phyloP scores from a whole-genome alignment of 1,139 yeast species.

The Geotrichum reessii region DNA sequence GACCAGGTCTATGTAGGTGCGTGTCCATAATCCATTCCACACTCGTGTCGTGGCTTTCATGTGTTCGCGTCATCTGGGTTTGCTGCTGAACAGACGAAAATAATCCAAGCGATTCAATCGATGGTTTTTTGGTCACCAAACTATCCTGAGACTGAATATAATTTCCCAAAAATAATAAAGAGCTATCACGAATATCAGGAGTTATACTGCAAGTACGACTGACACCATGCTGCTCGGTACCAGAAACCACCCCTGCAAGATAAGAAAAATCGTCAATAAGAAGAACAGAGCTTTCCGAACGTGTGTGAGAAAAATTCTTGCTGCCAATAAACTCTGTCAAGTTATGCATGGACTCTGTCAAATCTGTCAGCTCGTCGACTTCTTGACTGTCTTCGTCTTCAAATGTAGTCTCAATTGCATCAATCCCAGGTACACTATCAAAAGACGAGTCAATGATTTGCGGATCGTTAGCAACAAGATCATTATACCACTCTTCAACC shows the following conservation, averaged over 20 bases:
- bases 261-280: conserved; percentile 17
- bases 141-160: conserved; percentile 5
- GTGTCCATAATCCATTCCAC: background rate
- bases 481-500: conserved; percentile 13
- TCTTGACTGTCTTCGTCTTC: conserved; percentile 12
- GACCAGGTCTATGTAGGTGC: background rate
- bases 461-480: background rate
- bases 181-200: conserved; percentile 13
- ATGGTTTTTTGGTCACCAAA: background rate
- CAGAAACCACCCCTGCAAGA: conserved; percentile 10
- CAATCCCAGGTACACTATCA: background rate
- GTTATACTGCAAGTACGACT: background rate
- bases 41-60: background rate
- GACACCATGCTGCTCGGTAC: background rate
- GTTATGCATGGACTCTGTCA: conserved; percentile 12
- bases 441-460: conserved; percentile 4
- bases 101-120: background rate
- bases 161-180: conserved; percentile 9
- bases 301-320: background rate
- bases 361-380: conserved; percentile 7
- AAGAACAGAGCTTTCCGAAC: conserved; percentile 7
- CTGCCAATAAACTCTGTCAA: conserved; percentile 10
- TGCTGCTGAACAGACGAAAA: background rate
- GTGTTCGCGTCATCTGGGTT: background rate
- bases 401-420: conserved; percentile 11